Evolutionary conservation across 2,329 filamentous ascomycete species (phyloP).

Genomic region (Aspergillus fischeri): DNA sequence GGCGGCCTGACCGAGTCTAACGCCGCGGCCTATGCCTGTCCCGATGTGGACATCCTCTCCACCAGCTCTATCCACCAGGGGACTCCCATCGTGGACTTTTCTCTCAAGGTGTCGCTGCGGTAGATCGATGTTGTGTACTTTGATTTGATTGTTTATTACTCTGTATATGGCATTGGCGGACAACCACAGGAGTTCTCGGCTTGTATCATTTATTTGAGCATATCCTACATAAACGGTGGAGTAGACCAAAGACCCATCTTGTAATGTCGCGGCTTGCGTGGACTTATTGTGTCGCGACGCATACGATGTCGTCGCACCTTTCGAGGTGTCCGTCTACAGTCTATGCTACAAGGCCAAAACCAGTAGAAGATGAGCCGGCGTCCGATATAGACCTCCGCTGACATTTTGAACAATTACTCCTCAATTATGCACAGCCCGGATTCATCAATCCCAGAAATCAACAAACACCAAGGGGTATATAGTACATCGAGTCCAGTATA

Average conservation of each 20-base stretch:
- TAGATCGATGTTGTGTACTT: conserved; percentile 6
- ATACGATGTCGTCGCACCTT: not conserved
- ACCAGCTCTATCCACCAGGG: conserved; percentile 97
- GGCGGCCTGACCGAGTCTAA: conserved; percentile 85
- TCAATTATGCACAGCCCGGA: not conserved
- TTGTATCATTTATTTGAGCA: not conserved
- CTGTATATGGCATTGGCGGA: not conserved
- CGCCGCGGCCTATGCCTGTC: conserved; percentile 66
- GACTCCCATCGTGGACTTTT: conserved; percentile 90
- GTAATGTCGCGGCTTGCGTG: not conserved
- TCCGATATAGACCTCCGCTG: too few species aligned
- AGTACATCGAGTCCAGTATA: not conserved
- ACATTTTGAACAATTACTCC: not conserved
- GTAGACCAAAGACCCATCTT: not conserved
- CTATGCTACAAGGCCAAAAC: not conserved
- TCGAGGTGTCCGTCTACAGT: not conserved
- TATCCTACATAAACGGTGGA: not conserved
- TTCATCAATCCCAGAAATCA: conserved; percentile 7
- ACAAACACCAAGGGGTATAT: conserved; percentile 9
- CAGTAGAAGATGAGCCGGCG: not conserved
- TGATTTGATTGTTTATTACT: not conserved
- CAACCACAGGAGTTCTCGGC: not conserved
- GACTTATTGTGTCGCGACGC: not conserved
- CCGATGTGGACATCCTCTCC: conserved; percentile 90
- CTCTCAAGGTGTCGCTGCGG: conserved; percentile 69